Conservation (phyloP, 148 eudicot species). For the Beta vulgaris region DNA sequence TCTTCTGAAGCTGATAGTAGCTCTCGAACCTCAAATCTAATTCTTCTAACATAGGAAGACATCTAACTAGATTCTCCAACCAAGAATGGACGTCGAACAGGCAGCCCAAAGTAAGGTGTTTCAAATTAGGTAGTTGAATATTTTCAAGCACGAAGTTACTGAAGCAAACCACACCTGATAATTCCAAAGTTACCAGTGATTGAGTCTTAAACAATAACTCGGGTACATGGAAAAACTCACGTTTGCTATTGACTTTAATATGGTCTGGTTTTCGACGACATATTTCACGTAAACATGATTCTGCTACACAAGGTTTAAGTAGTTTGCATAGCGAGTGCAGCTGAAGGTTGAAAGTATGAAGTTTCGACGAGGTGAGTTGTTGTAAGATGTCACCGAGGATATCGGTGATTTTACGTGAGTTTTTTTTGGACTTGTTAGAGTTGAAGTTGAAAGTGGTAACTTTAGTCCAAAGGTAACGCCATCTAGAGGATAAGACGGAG, state of each 20-base stretch:
- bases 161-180: not conserved
- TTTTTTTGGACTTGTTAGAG: not conserved
- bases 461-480: constrained; percentile 15
- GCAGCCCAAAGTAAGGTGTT: not conserved
- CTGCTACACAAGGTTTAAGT: not conserved
- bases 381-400: not conserved
- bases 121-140: constrained; percentile 13
- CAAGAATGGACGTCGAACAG: not conserved
- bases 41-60: constrained; percentile 9
- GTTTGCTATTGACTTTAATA: not conserved
- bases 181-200: not conserved
- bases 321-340: not conserved
- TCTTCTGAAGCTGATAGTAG: too few species aligned
- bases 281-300: not conserved
- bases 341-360: not conserved
- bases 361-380: not conserved
- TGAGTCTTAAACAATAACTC: not conserved
- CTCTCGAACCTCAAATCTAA: not conserved
- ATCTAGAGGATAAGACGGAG: constrained; percentile 9
- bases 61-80: not conserved
- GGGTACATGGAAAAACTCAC: not conserved
- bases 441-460: not conserved
- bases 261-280: not conserved
- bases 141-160: not conserved
- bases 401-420: too few species aligned